These are phyloP conservation scores for Elsinoe necatrix DNA, from an alignment of 2,329 filamentous ascomycete genomes.

Conservation along the genomic window DNA sequence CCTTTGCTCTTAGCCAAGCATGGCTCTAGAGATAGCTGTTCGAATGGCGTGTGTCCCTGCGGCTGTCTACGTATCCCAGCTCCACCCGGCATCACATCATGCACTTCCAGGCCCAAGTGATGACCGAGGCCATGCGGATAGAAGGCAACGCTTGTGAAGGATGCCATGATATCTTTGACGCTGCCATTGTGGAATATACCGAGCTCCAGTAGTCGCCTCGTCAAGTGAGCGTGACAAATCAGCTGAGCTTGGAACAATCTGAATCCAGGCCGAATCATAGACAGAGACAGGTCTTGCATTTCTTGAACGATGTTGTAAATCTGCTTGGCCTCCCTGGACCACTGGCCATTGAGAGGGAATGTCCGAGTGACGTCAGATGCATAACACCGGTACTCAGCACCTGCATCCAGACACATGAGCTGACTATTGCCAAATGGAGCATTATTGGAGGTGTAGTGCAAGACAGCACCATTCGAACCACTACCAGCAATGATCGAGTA, in stretches of 20 bases:
- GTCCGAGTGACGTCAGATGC: slow-evolving; percentile 86
- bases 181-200: slow-evolving; percentile 62
- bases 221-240: slow-evolving; percentile 62
- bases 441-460: slow-evolving; percentile 82
- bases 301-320: slow-evolving; percentile 70
- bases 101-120: slow-evolving; percentile 86
- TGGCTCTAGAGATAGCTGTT: background rate
- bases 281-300: slow-evolving; percentile 74
- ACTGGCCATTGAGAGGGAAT: slow-evolving; percentile 66
- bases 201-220: slow-evolving; percentile 59
- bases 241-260: slow-evolving; percentile 65
- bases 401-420: slow-evolving; percentile 77
- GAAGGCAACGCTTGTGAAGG: slow-evolving; percentile 78
- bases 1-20: background rate
- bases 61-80: background rate
- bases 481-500: slow-evolving; percentile 85
- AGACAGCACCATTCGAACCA: slow-evolving; percentile 70
- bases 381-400: slow-evolving; percentile 76
- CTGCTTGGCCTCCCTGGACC: slow-evolving; percentile 58
- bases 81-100: slow-evolving; percentile 47
- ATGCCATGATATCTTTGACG: slow-evolving; percentile 58
- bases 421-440: slow-evolving; percentile 60
- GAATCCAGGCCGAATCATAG: slow-evolving; percentile 58
- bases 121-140: slow-evolving; percentile 88
- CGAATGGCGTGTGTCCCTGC: background rate